A percentile compares a stretch with the other conserved stretches of the same genome.
These are phyloP conservation scores for Tarenaya hassleriana DNA, from an alignment of 345 rosid genomes.

Conservation along the genomic window DNA sequence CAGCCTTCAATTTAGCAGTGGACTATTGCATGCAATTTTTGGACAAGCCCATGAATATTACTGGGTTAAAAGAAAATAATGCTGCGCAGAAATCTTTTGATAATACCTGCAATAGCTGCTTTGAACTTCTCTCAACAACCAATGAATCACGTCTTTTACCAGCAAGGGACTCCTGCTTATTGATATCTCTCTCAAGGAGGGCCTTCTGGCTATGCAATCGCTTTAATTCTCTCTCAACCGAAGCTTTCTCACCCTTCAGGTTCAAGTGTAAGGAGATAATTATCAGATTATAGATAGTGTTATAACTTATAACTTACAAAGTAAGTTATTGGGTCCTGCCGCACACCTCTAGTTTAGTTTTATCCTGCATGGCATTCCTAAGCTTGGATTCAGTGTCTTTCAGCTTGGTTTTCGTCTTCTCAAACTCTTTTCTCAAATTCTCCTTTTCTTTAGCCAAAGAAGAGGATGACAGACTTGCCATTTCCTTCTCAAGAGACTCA, in stretches of 20 bases:
- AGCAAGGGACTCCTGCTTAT: constrained; percentile 74
- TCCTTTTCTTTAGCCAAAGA: constrained; percentile 74
- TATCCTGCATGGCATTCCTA: constrained; percentile 80
- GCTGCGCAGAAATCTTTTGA: constrained; percentile 10
- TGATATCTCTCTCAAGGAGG: constrained; percentile 81
- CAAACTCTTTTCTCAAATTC: constrained; percentile 70
- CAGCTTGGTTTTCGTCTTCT: constrained; percentile 68
- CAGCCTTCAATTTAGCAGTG: constrained; percentile 4
- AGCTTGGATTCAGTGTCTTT: constrained; percentile 83
- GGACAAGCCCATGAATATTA: constrained; percentile 7
- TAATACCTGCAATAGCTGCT: constrained; percentile 31
- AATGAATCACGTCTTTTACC: constrained; percentile 65
- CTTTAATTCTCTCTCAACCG: constrained; percentile 74
- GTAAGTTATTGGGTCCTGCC: constrained; percentile 1
- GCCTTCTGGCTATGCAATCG: constrained; percentile 61
- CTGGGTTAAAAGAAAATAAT: neutral
- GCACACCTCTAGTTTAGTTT: constrained; percentile 88
- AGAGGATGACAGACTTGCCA: constrained; percentile 49
- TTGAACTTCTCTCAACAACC: constrained; percentile 43
- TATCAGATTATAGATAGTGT: neutral
- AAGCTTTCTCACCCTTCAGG: constrained; percentile 75
- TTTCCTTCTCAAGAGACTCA: constrained; percentile 65
- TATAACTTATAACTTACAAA: constrained; percentile 1
- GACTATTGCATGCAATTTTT: neutral
- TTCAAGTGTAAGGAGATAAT: constrained; percentile 7